A percentile compares a stretch with the other conserved stretches of the same genome.
phyloP scores from a whole-genome alignment of 116 monocot genomes.

The Thalassia testudinum region DNA sequence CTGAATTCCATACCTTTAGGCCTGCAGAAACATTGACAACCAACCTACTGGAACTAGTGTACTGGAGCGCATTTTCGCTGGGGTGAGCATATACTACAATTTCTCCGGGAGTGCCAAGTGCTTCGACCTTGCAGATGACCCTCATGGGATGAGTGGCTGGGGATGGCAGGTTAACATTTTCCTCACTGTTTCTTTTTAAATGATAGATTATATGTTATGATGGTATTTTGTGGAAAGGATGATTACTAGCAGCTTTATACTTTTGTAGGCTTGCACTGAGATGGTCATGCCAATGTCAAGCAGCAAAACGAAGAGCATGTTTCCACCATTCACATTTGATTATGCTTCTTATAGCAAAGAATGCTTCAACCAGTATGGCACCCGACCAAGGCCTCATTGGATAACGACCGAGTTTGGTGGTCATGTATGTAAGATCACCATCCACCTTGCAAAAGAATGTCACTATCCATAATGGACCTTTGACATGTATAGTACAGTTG shows the following conservation, averaged over 20 bases:
- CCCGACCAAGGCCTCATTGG: constrained; percentile 63
- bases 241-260: too few species aligned
- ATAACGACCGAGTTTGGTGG: constrained; percentile 88
- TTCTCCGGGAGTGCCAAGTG: constrained; percentile 64
- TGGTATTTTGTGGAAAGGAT: too few species aligned
- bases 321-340: constrained; percentile 48
- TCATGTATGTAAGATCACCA: too few species aligned
- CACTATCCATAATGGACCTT: too few species aligned
- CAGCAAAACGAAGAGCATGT: constrained; percentile 67
- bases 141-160: constrained; percentile 93
- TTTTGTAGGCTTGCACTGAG: constrained; percentile 56
- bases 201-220: too few species aligned
- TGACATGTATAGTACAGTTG: too few species aligned
- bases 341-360: constrained; percentile 29
- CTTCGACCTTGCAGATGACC: constrained; percentile 79
- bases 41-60: constrained; percentile 27
- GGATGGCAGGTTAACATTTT: constrained; percentile 56
- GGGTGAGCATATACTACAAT: constrained; percentile 80
- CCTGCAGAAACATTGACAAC: constrained; percentile 63
- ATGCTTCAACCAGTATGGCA: constrained; percentile 42
- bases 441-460: too few species aligned
- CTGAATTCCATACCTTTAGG: constrained; percentile 34
- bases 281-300: constrained; percentile 76
- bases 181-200: not conserved
- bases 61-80: constrained; percentile 67